phyloP scores from a whole-genome alignment of 2,329 filamentous ascomycete genomes.

The Huntiella decipiens region DNA sequence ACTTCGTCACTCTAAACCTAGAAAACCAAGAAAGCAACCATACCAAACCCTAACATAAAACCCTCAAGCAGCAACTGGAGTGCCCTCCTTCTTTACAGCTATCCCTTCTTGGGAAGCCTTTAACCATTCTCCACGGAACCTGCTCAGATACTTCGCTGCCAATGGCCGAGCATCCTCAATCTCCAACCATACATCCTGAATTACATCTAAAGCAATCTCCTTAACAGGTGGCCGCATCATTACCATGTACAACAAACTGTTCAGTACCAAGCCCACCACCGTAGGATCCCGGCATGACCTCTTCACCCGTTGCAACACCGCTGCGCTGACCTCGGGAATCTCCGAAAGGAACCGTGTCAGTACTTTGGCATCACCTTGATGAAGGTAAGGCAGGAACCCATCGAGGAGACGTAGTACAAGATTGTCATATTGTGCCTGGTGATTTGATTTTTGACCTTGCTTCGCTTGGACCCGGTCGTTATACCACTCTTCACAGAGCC shows the following conservation, averaged over 20 bases:
- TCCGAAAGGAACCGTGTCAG: constrained; percentile 83
- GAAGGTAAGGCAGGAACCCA: constrained; percentile 77
- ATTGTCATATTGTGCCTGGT: constrained; percentile 47
- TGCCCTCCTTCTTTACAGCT: constrained; percentile 2
- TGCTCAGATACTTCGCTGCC: constrained; percentile 42
- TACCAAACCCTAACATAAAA: no score
- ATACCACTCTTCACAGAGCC: constrained; percentile 97
- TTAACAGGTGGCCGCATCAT: constrained; percentile 48
- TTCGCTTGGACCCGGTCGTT: constrained; percentile 44
- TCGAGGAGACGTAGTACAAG: constrained; percentile 72
- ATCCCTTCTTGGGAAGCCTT: constrained; percentile 13
- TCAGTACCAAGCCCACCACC: constrained; percentile 42
- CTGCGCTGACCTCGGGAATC: constrained; percentile 57
- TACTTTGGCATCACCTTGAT: constrained; percentile 63
- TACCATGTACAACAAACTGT: constrained; percentile 45
- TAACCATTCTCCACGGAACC: constrained; percentile 39
- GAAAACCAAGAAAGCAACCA: no score
- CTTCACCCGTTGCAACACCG: constrained; percentile 56
- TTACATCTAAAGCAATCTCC: constrained; percentile 42
- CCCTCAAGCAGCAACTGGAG: neutral
- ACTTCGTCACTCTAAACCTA: no score
- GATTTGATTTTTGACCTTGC: neutral
- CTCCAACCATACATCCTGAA: constrained; percentile 48
- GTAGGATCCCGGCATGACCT: constrained; percentile 46
- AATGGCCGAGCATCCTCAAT: constrained; percentile 44